Percentiles rank a stretch among this genome's conserved stretches.
Evolutionary conservation across 2,329 filamentous ascomycete species (phyloP).

Genomic region (Incumbomyces delicatus): DNA sequence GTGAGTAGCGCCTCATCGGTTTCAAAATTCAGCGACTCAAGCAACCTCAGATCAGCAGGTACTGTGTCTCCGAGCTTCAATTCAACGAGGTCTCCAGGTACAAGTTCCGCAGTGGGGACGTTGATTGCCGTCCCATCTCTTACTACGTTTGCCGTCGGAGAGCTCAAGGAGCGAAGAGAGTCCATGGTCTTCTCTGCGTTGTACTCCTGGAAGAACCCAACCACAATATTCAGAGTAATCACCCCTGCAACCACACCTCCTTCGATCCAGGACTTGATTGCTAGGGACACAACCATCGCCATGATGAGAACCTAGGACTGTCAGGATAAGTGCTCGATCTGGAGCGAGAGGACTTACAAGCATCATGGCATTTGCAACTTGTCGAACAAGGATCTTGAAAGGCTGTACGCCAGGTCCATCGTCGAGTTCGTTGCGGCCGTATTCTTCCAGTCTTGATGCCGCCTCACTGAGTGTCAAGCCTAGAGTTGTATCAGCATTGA

Average conservation of each 20-base stretch:
- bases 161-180: constrained; percentile 39
- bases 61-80: constrained; percentile 39
- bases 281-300: constrained; percentile 50
- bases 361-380: constrained; percentile 61
- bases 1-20: constrained; percentile 54
- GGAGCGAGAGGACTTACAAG: constrained; percentile 37
- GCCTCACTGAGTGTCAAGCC: constrained; percentile 50
- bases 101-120: constrained; percentile 45
- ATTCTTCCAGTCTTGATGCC: constrained; percentile 44
- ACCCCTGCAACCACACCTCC: constrained; percentile 50
- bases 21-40: constrained; percentile 50
- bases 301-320: constrained; percentile 37
- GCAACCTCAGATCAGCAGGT: constrained; percentile 33
- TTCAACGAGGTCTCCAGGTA: constrained; percentile 50
- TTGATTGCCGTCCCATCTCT: constrained; percentile 41
- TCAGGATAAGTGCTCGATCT: not conserved
- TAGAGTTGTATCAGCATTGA: constrained; percentile 46
- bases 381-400: constrained; percentile 57
- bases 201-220: constrained; percentile 47
- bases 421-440: constrained; percentile 57
- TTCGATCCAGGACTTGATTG: constrained; percentile 51
- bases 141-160: constrained; percentile 41
- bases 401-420: constrained; percentile 58
- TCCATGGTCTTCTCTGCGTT: constrained; percentile 46
- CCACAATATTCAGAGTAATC: constrained; percentile 48